phyloP scores from a whole-genome alignment of 352 stramenopile genomes.

The Phytophthora macrochlamydospora region DNA sequence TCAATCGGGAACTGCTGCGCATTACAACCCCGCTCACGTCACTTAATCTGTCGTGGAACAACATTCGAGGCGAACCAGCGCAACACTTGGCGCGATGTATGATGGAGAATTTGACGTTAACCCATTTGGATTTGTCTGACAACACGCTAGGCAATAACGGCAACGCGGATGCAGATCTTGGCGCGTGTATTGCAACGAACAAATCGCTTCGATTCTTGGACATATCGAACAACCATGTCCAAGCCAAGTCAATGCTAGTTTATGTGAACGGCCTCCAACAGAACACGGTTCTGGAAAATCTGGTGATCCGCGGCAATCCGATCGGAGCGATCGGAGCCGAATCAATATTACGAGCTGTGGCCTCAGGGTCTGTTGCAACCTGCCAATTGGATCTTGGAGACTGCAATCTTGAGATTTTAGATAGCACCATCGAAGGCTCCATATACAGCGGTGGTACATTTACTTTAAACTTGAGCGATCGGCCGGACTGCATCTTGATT shows the following conservation, averaged over 20 bases:
- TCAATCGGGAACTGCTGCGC: conserved; percentile 64
- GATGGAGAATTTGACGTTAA: conserved; percentile 75
- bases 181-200: conserved; percentile 65
- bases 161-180: conserved; percentile 66
- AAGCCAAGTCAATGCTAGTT: conserved; percentile 60
- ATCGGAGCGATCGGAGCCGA: conserved; percentile 67
- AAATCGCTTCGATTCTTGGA: conserved; percentile 63
- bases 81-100: conserved; percentile 68
- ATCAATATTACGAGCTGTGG: conserved; percentile 58
- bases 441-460: conserved; percentile 58
- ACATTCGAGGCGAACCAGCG: conserved; percentile 70
- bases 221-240: conserved; percentile 75
- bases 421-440: conserved; percentile 44
- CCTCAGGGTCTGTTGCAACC: conserved; percentile 46
- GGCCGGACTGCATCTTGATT: conserved; percentile 55
- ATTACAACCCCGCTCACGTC: conserved; percentile 61
- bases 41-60: conserved; percentile 80
- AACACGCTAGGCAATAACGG: conserved; percentile 77
- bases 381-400: conserved; percentile 70
- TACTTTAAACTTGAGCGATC: conserved; percentile 58
- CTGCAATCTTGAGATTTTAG: conserved; percentile 71
- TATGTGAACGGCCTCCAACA: conserved; percentile 69
- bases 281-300: conserved; percentile 53
- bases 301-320: conserved; percentile 71
- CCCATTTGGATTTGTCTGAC: conserved; percentile 66